A percentile compares a stretch with the other conserved stretches of the same genome.
These are phyloP conservation scores for Phytophthora pseudosyringae DNA, from an alignment of 352 stramenopile genomes.

Conservation along the genomic window DNA sequence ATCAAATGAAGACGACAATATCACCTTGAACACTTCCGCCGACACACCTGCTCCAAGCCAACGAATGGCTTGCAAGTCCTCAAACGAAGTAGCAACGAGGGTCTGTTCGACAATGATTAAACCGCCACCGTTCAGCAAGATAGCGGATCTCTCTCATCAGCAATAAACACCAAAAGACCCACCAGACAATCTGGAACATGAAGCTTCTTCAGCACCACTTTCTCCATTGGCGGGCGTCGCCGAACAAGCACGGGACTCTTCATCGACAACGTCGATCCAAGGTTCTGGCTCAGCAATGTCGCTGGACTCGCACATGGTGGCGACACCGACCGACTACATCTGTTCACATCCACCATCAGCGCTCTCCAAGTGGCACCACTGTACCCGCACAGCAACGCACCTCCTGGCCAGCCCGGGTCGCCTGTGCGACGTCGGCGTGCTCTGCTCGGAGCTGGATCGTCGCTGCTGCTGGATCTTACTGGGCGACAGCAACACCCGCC, in stretches of 20 bases:
- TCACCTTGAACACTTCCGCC: slow-evolving; percentile 75
- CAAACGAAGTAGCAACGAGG: slow-evolving; percentile 44
- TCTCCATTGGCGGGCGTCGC: slow-evolving; percentile 25
- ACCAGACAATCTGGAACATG: slow-evolving; percentile 32
- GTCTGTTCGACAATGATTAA: slow-evolving; percentile 25
- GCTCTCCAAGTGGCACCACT: background rate
- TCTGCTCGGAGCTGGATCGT: slow-evolving; percentile 32
- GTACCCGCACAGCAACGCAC: slow-evolving; percentile 9
- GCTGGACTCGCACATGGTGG: slow-evolving; percentile 51
- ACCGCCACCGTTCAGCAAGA: slow-evolving; percentile 8
- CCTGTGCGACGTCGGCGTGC: slow-evolving; percentile 21
- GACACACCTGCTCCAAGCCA: slow-evolving; percentile 77
- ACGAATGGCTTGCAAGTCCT: slow-evolving; percentile 58
- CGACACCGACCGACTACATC: slow-evolving; percentile 28
- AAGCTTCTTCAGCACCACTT: slow-evolving; percentile 39
- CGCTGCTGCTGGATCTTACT: slow-evolving; percentile 13
- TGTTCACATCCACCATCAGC: slow-evolving; percentile 6
- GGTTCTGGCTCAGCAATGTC: slow-evolving; percentile 43
- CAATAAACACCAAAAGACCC: slow-evolving; percentile 1
- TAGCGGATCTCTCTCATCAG: background rate
- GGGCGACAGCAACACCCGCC: slow-evolving; percentile 18
- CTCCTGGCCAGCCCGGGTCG: slow-evolving; percentile 15
- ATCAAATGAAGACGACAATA: background rate
- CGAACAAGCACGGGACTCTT: slow-evolving; percentile 34
- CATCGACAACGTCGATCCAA: slow-evolving; percentile 50